These are phyloP conservation scores for Umbelopsis vinacea DNA, from an alignment of 192 early-diverging fungal species.

Conservation along the genomic window DNA sequence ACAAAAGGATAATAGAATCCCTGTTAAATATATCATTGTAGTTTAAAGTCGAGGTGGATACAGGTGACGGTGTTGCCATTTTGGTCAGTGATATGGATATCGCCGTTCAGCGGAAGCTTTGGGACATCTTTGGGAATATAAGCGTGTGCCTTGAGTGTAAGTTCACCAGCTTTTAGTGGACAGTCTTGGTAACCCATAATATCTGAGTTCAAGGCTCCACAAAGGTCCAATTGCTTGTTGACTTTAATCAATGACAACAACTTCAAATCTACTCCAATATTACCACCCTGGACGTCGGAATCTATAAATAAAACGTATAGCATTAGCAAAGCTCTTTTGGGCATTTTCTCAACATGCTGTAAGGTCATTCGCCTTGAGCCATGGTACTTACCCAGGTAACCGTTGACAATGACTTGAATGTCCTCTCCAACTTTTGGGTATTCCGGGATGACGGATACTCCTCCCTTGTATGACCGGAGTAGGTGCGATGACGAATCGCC, in stretches of 20 bases:
- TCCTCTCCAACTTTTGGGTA: constrained; percentile 36
- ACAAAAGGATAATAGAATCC: neutral
- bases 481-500: constrained; percentile 34
- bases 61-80: constrained; percentile 41
- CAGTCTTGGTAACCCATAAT: constrained; percentile 35
- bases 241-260: constrained; percentile 43
- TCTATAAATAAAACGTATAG: constrained; percentile 8
- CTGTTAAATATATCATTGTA: constrained; percentile 26
- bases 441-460: constrained; percentile 38
- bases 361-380: too few species aligned
- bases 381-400: constrained; percentile 28
- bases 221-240: constrained; percentile 41
- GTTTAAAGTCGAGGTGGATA: constrained; percentile 40
- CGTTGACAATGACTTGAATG: constrained; percentile 38
- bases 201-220: constrained; percentile 32
- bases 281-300: constrained; percentile 33
- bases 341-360: too few species aligned
- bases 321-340: too few species aligned
- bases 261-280: constrained; percentile 36
- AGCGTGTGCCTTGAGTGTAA: constrained; percentile 35
- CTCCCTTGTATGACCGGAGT: constrained; percentile 37
- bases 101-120: constrained; percentile 35
- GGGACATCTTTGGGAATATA: constrained; percentile 41
- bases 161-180: constrained; percentile 33
- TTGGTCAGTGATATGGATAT: constrained; percentile 40